Evolutionary conservation across 139 green algal species (phyloP).

Genomic region (Eudorina sp.): DNA sequence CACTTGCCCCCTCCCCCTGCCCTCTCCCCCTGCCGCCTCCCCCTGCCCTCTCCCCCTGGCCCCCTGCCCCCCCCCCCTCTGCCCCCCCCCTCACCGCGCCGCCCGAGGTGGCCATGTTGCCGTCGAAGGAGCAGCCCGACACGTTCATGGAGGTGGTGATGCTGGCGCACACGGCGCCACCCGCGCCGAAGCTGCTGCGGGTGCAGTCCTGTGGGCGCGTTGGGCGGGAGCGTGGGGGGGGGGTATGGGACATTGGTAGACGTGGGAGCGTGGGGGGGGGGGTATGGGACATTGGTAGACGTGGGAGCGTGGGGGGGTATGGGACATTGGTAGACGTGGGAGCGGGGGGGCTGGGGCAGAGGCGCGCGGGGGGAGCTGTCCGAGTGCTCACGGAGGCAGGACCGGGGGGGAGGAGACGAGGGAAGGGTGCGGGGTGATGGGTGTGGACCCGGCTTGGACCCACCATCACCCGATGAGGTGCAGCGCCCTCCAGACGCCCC

Average conservation of each 20-base stretch:
- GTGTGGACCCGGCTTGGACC: too few relatives aligned
- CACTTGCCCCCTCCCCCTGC: neutral
- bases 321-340: too few relatives aligned
- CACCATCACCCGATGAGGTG: too few relatives aligned
- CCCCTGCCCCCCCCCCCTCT: neutral
- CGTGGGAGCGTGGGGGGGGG: too few relatives aligned
- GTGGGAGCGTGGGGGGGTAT: too few relatives aligned
- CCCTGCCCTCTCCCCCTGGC: neutral
- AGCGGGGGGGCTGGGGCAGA: too few relatives aligned
- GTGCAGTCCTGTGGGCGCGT: slow-evolving; percentile 29
- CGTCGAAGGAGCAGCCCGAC: neutral
- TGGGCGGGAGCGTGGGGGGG: neutral
- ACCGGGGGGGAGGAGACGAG: too few relatives aligned
- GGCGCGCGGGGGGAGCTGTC: too few relatives aligned
- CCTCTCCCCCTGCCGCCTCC: neutral
- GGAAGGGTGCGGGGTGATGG: too few relatives aligned
- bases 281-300: too few relatives aligned
- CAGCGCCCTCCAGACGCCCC: too few relatives aligned
- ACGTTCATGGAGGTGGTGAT: neutral
- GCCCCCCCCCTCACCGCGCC: neutral
- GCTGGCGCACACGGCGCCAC: slow-evolving; percentile 9
- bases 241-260: neutral
- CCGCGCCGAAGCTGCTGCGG: slow-evolving; percentile 2
- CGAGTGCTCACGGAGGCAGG: too few relatives aligned
- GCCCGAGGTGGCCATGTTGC: slow-evolving; percentile 6